Base-by-base conservation (phyloP, 2,329 filamentous ascomycete genomes). In the Curvularia lunata region DNA sequence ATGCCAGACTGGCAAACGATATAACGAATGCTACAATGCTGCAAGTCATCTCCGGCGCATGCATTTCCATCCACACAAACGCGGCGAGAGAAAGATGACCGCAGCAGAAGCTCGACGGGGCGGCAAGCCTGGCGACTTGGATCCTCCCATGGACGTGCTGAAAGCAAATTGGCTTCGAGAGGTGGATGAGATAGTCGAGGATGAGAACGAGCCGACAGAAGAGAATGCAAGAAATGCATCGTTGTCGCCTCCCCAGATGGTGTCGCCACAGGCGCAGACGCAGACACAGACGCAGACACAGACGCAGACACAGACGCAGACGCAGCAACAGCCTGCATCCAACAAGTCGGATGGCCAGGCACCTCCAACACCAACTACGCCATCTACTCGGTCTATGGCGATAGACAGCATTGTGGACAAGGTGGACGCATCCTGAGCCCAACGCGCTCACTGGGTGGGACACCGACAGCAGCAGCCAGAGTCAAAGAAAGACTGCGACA, bases 11-110 rank as follows among this genome's bases (percentile, higher is more conserved):
- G 81, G 84, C 52, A 97, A 97, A 81, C 85, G 85, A 64, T 98
- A 98, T 68, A 91, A 91, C 12, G 91, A 91, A 30, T 95, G 97
- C 78, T 97, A 98, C 78, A 97, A 97, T 69, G 93, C 92, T 0
- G 92, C 92, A 0, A 93, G 92, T 3, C 94, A 98, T 75, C 84
- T 98, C 21, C 85, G 93, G 30, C 87, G 93, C 49, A 90, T 90
- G 9, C 94, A 98, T 74, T 98, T 97, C 81, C 91, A 90, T 71
- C 88, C 85, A 0, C 83, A 84, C 65, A 85, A 85, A 67, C 81
- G 84, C 30, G 74, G 75, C 32, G 75, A 76, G 59, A 84, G 85
- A 16, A 81, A 85, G 54, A 79, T 79, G 69, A 83, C 82, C 21
- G 85, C 84, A 65, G 84, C 84, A 48, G 84, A 84, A 57, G 83